Percentiles rank a stretch among this genome's conserved stretches.
Conservation (phyloP, 192 early-diverging fungal species). For the Gryganskiella cystojenkinii region DNA sequence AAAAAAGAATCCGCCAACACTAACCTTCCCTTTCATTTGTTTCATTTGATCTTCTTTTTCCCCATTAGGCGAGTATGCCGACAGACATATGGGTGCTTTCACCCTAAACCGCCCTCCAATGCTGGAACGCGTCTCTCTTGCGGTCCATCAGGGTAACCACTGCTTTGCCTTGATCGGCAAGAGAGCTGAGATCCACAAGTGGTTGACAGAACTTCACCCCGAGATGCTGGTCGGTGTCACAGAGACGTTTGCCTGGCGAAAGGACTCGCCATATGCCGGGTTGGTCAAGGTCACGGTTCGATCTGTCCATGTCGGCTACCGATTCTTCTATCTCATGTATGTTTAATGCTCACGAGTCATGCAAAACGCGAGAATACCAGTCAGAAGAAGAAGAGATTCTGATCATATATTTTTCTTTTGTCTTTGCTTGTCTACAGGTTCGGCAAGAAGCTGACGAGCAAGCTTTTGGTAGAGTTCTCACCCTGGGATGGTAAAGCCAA, state of each 20-base stretch:
- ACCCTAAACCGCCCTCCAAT: constrained; percentile 9
- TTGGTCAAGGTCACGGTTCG: constrained; percentile 22
- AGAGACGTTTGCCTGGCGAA: constrained; percentile 21
- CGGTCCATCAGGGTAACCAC: constrained; percentile 26
- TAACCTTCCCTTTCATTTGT: too few relatives aligned
- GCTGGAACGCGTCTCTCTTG: constrained; percentile 11
- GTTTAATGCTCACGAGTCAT: too few relatives aligned
- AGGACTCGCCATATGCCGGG: constrained; percentile 7
- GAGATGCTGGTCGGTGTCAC: constrained; percentile 10
- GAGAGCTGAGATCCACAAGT: constrained; percentile 18
- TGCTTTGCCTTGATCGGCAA: constrained; percentile 35
- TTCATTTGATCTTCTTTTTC: too few relatives aligned
- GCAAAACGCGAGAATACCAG: too few relatives aligned
- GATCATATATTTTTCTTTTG: not conserved
- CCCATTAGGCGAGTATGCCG: constrained; percentile 21
- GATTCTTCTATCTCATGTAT: constrained; percentile 39
- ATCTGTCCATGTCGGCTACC: constrained; percentile 21
- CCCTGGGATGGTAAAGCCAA: constrained; percentile 32
- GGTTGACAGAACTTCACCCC: constrained; percentile 13
- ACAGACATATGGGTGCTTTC: constrained; percentile 35
- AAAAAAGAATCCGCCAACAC: not conserved
- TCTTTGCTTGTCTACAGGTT: constrained; percentile 7
- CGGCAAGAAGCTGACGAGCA: constrained; percentile 31
- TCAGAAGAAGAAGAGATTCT: not conserved
- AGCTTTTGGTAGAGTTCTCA: constrained; percentile 31